Evolutionary conservation across 75 land plant species (phyloP), one percentile per base, ranked within the genome.

Genomic region (Picea sitchensis): DNA sequence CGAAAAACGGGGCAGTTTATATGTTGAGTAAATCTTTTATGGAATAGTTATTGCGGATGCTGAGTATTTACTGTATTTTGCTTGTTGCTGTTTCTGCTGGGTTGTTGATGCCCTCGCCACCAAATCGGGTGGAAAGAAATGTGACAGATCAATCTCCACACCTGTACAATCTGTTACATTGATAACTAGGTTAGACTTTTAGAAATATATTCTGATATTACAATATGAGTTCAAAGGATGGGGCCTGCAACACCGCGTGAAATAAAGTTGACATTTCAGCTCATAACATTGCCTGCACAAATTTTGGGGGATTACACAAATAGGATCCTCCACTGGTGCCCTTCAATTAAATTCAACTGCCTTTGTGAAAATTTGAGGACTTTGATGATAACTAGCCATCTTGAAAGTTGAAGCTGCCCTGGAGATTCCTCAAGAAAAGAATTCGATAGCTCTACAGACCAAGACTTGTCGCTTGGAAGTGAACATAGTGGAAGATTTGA

Each of bases 81-180:
- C 26, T 26, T 26, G 26, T 26, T 98, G 51, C 5, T 47, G 51
- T 47, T 47, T 47, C 51, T 47, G 51, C 8, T 7, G 7, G 51
- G 51, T 47, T 47, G 51, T 47, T 47, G 51, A 47, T 47, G 51
- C 51, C 51, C 8, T 47, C 51, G 51, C 51, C 7, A 47, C 51
- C 51, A 47, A 47, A 47, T 47, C 51, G 5, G 51, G 8, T 47
- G 51, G 51, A 6, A 47, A 6, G 51, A 47, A 47, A 47, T 47
- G 51, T 47, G 51, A 47, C 8, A 47, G 51, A 47, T 47, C 51
- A 47, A 47, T 47, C 51, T 47, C 51, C 0, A 47, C 7, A 47
- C 51, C 51, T 47, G 51, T 47, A 47, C 5, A 47, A 5, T 47
- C 51, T 47, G 51, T 47, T 6, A 47, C 44, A 9, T 5, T 38